Percentiles rank a stretch among this genome's conserved stretches.
Conservation (phyloP, 371 early-diverging fungal species). For the Smittium culicis region DNA sequence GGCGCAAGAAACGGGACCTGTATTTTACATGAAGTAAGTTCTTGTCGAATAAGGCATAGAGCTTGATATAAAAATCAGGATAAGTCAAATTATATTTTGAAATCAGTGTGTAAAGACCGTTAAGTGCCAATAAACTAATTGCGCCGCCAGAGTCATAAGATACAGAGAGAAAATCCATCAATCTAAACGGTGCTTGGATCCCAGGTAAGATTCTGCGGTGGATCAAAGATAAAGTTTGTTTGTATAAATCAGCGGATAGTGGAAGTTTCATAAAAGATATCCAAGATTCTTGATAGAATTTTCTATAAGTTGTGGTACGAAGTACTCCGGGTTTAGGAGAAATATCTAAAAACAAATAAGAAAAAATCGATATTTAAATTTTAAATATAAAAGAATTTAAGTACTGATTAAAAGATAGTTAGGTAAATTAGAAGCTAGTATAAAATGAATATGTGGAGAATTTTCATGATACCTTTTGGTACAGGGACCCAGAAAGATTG, state of each 20-base stretch:
- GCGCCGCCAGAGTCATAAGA: slow-evolving; percentile 76
- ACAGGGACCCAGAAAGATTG: not conserved
- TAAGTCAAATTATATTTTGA: slow-evolving; percentile 85
- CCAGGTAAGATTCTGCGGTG: slow-evolving; percentile 75
- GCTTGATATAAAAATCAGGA: slow-evolving; percentile 87
- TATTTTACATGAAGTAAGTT: slow-evolving; percentile 82
- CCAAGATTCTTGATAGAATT: slow-evolving; percentile 65
- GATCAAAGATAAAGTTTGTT: slow-evolving; percentile 58
- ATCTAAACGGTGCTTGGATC: slow-evolving; percentile 52
- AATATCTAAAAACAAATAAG: too few species aligned
- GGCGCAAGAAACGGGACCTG: slow-evolving; percentile 79
- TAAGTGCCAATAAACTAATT: slow-evolving; percentile 74
- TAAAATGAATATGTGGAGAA: too few species aligned
- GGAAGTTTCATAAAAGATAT: slow-evolving; percentile 57
- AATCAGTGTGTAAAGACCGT: slow-evolving; percentile 83
- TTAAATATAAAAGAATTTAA: too few species aligned
- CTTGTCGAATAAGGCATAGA: slow-evolving; percentile 74
- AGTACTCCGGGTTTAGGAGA: too few species aligned
- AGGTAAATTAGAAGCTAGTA: too few species aligned
- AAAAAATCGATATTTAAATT: too few species aligned
- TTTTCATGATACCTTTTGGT: slow-evolving; percentile 12
- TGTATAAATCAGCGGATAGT: slow-evolving; percentile 55
- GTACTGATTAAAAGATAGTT: too few species aligned
- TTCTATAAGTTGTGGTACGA: too few species aligned
- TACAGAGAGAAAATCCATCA: slow-evolving; percentile 84